A percentile compares a stretch with the other conserved stretches of the same genome.
Conservation (phyloP, 208 protist species). For the Polymyxa betae region DNA sequence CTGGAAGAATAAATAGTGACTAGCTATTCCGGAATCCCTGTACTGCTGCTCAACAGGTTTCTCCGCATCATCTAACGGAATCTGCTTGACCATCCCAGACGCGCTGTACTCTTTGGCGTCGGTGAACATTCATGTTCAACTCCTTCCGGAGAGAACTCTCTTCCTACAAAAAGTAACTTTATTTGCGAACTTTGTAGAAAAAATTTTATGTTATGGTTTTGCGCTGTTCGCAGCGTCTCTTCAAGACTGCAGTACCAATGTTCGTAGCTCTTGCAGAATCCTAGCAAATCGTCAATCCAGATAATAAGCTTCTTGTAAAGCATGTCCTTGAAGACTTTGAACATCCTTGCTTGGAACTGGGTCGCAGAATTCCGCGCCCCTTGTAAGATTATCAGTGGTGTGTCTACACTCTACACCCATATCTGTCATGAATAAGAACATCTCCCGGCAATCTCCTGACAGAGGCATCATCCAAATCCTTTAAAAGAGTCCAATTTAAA, state of each 20-base stretch:
- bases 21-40: too few relatives aligned
- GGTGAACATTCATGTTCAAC: too few relatives aligned
- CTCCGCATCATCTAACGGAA: too few relatives aligned
- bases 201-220: too few relatives aligned
- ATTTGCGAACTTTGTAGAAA: too few relatives aligned
- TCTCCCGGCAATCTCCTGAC: constrained; percentile 2
- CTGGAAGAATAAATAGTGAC: too few relatives aligned
- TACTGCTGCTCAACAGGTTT: too few relatives aligned
- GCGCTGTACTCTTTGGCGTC: too few relatives aligned
- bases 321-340: not conserved
- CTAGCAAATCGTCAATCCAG: not conserved
- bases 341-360: constrained; percentile 42
- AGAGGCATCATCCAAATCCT: constrained; percentile 48
- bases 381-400: not conserved
- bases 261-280: not conserved
- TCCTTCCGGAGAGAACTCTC: too few relatives aligned
- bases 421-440: constrained; percentile 53
- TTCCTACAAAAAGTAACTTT: too few relatives aligned
- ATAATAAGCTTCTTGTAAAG: not conserved
- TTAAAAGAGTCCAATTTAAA: constrained; percentile 48
- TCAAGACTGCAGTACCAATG: not conserved
- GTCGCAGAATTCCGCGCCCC: constrained; percentile 8
- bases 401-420: constrained; percentile 6
- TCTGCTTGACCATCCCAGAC: too few relatives aligned
- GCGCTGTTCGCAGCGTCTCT: too few relatives aligned